Percentiles rank a stretch among this genome's conserved stretches.
These are phyloP conservation scores for Parafenestella ontariensis DNA, from an alignment of 2,329 filamentous ascomycete species.

Conservation along the genomic window DNA sequence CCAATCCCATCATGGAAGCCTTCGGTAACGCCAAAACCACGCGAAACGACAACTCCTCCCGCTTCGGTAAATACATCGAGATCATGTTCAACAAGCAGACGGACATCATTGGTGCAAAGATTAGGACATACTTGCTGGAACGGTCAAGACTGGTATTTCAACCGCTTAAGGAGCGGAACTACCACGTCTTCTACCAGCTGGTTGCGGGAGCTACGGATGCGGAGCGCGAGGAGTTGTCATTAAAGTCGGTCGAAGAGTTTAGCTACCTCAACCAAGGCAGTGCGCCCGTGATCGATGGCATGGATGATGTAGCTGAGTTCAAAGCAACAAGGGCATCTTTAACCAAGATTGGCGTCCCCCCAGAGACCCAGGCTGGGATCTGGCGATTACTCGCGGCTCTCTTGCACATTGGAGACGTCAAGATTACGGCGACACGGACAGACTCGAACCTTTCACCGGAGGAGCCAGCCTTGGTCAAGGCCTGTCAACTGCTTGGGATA, in stretches of 20 bases:
- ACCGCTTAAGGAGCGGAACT: constrained; percentile 95
- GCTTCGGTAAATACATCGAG: constrained; percentile 99
- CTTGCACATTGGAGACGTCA: constrained; percentile 93
- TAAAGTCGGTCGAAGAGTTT: constrained; percentile 87
- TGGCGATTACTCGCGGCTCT: constrained; percentile 91
- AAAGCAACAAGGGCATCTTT: constrained; percentile 85
- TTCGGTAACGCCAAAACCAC: constrained; percentile 99
- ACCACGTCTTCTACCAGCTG: constrained; percentile 98
- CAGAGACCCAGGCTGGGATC: constrained; percentile 78
- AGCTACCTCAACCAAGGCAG: constrained; percentile 97
- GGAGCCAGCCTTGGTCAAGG: constrained; percentile 82
- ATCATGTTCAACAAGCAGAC: constrained; percentile 98
- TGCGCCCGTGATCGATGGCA: constrained; percentile 87
- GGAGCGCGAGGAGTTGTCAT: constrained; percentile 78
- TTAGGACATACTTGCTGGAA: constrained; percentile 93
- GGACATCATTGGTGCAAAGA: constrained; percentile 97
- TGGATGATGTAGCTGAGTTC: constrained; percentile 96
- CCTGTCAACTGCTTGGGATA: constrained; percentile 86
- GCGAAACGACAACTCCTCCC: constrained; percentile 97
- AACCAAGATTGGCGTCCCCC: constrained; percentile 82
- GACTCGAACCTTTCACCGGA: constrained; percentile 82
- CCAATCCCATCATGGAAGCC: constrained; percentile 99
- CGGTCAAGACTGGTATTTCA: constrained; percentile 96
- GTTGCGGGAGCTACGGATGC: constrained; percentile 88
- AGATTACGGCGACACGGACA: constrained; percentile 87